Conservation (phyloP, 148 eudicot species). For the Rhododendron simsii region DNA sequence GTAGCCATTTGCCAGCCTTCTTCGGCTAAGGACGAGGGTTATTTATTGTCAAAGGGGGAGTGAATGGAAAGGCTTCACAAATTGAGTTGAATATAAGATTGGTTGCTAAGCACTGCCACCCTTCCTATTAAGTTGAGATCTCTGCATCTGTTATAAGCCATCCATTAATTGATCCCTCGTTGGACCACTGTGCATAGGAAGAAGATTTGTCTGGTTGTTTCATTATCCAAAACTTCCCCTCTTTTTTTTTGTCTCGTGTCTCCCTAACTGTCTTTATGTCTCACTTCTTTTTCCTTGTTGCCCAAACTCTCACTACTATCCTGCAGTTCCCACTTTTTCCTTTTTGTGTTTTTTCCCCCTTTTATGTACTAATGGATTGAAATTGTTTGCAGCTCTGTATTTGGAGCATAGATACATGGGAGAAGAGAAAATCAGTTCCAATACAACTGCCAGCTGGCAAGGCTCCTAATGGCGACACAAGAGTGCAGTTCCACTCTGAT, state of each 20-base stretch:
- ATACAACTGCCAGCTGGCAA: conserved; percentile 77
- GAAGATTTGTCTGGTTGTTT: not conserved
- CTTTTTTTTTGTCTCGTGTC: not conserved
- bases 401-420: conserved; percentile 93
- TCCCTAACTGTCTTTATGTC: not conserved
- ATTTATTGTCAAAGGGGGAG: not conserved
- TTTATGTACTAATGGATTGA: not conserved
- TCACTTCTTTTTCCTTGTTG: not conserved
- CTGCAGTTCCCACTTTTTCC: not conserved
- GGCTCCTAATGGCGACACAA: conserved; percentile 67
- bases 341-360: not conserved
- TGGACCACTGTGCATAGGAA: not conserved
- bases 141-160: not conserved
- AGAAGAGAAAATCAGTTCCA: conserved; percentile 54
- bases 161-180: not conserved
- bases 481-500: conserved; percentile 82
- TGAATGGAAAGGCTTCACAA: not conserved
- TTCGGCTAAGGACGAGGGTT: not conserved
- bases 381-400: conserved; percentile 51
- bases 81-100: not conserved
- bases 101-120: not conserved
- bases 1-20: not conserved
- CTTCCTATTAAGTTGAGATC: not conserved
- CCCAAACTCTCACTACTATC: not conserved
- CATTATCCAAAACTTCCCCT: not conserved